Evolutionary conservation across 345 rosid species (phyloP), one percentile per base, ranked within the genome.

Genomic region (Microcos paniculata): DNA sequence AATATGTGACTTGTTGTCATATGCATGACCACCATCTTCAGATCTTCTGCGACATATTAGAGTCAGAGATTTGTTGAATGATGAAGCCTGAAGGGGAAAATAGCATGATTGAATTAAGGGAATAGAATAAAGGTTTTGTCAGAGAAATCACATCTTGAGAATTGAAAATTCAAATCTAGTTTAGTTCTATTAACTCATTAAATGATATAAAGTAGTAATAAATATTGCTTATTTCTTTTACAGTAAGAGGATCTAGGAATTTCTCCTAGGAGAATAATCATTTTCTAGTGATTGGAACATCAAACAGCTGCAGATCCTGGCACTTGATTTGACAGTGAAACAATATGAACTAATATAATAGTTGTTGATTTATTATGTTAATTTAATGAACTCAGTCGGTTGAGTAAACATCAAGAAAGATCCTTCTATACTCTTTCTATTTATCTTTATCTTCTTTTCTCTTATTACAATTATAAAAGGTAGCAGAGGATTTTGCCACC

Each of bases 101-200:
- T 42, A 40, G 19, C 16, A 42, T 0, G 49, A 40, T 42, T 42
- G 5, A 65, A 40, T 63, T n/a, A n/a, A n/a, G n/a, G n/a, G n/a
- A n/a, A n/a, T 63, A 40, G 26, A 40, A 11, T 64, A 11, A 64
- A 65, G 52, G 11, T 21, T 62, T 64, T 40, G 12, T 42, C 26
- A 2, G 45, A 40, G 49, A 64, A 64, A 21, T 62, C 69, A 64
- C 10, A 19, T 64, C 69, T 64, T 64, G 49, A 40, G 69, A 40
- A 64, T 64, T 40, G 21, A 21, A 18, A 12, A 40, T n/a, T 40
- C 13, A 19, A 46, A 35, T 35, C 2, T 21, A 52, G 42, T 21
- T 64, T 43, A 24, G 19, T 35, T 57, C 35, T 62, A 62, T 62
- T 2, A 62, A 9, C 45, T 33, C 45, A 62, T 33, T 58, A 58